These are phyloP conservation scores for Phytophthora idaei DNA, from an alignment of 352 stramenopile species.

Conservation along the genomic window DNA sequence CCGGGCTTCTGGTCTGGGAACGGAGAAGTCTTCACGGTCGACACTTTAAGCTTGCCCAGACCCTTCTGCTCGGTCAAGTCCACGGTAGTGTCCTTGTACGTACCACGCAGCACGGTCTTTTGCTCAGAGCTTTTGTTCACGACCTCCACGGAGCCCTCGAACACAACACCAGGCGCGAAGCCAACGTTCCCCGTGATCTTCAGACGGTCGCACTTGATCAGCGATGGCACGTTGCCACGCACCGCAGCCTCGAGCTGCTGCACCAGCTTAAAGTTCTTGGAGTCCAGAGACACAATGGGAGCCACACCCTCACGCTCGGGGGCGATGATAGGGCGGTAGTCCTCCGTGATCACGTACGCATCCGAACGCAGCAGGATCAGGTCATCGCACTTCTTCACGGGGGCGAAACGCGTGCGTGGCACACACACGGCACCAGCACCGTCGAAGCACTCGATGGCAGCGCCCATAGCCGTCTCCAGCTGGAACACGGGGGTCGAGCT, in stretches of 20 bases:
- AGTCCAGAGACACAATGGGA: slow-evolving; percentile 95
- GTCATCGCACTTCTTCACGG: slow-evolving; percentile 91
- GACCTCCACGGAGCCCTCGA: slow-evolving; percentile 93
- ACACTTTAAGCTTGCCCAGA: slow-evolving; percentile 90
- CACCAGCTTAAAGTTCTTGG: slow-evolving; percentile 99
- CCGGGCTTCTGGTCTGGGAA: slow-evolving; percentile 97
- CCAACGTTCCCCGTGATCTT: slow-evolving; percentile 96
- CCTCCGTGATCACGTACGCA: slow-evolving; percentile 97
- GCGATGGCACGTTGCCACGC: slow-evolving; percentile 92
- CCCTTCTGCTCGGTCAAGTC: slow-evolving; percentile 94
- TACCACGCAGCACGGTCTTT: slow-evolving; percentile 94
- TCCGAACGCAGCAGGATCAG: slow-evolving; percentile 95
- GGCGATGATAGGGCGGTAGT: slow-evolving; percentile 95
- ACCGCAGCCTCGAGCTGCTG: slow-evolving; percentile 96
- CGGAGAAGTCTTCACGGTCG: slow-evolving; percentile 86
- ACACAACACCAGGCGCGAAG: slow-evolving; percentile 92
- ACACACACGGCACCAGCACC: slow-evolving; percentile 88
- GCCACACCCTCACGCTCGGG: slow-evolving; percentile 94
- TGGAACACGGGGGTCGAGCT: slow-evolving; percentile 89
- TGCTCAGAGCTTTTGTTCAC: slow-evolving; percentile 96
- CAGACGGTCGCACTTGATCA: slow-evolving; percentile 95
- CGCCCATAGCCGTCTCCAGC: slow-evolving; percentile 87
- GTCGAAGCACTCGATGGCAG: slow-evolving; percentile 89
- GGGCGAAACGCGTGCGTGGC: slow-evolving; percentile 86
- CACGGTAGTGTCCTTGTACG: slow-evolving; percentile 95